phyloP scores from a whole-genome alignment of 768 basidiomycete species.

The Tephrocybe rancida region DNA sequence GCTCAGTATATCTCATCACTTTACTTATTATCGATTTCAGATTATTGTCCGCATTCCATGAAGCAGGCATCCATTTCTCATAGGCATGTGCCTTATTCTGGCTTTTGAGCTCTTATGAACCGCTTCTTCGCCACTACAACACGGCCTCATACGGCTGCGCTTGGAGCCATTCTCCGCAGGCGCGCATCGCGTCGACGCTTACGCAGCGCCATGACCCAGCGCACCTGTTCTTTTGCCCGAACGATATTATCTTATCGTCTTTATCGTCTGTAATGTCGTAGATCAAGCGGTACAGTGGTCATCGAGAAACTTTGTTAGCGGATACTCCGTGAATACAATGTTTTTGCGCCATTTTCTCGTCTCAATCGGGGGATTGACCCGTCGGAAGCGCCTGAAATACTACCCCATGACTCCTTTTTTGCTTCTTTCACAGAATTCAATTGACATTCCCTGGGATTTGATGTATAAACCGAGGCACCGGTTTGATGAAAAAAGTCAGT shows the following conservation, averaged over 20 bases:
- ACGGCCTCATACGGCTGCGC: neutral
- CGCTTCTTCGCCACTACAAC: neutral
- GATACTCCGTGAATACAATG: neutral
- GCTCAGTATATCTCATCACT: neutral
- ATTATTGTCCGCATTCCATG: conserved; percentile 73
- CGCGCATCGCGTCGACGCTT: neutral
- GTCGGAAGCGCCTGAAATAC: too few species aligned
- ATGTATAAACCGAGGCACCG: too few species aligned
- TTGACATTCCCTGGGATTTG: too few species aligned
- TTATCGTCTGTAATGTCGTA: conserved; percentile 2
- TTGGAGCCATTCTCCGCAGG: neutral
- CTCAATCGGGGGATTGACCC: too few species aligned
- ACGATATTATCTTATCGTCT: neutral
- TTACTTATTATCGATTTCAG: conserved; percentile 35
- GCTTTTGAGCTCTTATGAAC: neutral
- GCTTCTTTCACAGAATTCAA: too few species aligned
- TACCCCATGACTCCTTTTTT: too few species aligned
- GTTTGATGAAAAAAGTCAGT: too few species aligned
- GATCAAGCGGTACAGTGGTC: conserved; percentile 1
- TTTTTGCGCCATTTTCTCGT: neutral
- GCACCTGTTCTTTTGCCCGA: neutral
- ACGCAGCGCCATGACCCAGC: conserved; percentile 2
- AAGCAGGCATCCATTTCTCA: conserved; percentile 74
- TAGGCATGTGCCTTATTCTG: conserved; percentile 25
- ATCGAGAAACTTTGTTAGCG: neutral